Conservation (phyloP, 352 stramenopile genomes). For the Sclerospora graminicola region DNA sequence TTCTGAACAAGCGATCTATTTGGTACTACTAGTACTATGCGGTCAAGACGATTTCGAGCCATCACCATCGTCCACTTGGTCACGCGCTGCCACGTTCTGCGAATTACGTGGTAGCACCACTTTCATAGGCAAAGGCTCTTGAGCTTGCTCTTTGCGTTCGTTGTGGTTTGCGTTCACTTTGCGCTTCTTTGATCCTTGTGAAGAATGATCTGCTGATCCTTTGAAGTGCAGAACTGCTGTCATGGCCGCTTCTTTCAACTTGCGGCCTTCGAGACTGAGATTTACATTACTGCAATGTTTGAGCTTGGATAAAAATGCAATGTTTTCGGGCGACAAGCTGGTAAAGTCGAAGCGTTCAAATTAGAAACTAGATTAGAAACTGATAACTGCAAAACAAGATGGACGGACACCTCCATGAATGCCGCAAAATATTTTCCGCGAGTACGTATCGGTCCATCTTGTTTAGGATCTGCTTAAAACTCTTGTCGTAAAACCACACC, state of each 20-base stretch:
- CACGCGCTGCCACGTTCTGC: too few relatives aligned
- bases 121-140: too few relatives aligned
- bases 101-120: too few relatives aligned
- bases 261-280: conserved; percentile 46
- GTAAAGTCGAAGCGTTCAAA: not conserved
- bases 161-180: not conserved
- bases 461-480: conserved; percentile 57
- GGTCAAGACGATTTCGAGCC: too few relatives aligned
- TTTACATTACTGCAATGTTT: conserved; percentile 51
- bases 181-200: not conserved
- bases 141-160: too few relatives aligned
- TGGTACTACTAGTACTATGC: too few relatives aligned
- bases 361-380: not conserved
- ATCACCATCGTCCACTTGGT: too few relatives aligned
- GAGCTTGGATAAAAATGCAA: conserved; percentile 44
- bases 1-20: too few relatives aligned
- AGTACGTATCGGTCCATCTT: conserved; percentile 58
- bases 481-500: conserved; percentile 52
- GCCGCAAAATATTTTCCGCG: conserved; percentile 45
- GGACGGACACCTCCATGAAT: conserved; percentile 47
- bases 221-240: conserved; percentile 30
- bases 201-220: conserved; percentile 4
- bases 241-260: conserved; percentile 48
- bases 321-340: conserved; percentile 31
- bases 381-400: not conserved